Evolutionary conservation across 495 filamentous ascomycete genomes (phyloP).

Genomic region (Letharia lupina): DNA sequence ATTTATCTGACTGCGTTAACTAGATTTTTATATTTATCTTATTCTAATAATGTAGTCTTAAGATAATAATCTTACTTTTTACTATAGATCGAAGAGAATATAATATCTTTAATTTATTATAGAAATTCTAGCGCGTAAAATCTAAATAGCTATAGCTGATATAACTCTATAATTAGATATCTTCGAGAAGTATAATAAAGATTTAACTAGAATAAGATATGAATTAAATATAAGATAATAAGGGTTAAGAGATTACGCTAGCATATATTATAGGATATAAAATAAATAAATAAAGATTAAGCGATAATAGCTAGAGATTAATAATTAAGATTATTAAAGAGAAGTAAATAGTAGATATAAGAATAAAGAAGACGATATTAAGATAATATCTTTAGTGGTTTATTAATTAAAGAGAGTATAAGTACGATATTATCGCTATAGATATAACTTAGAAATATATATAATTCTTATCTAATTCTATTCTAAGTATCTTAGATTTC

Average conservation of each 20-base stretch:
- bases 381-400: background rate
- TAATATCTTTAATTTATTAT: background rate
- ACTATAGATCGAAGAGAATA: background rate
- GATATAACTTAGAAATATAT: background rate
- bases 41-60: background rate
- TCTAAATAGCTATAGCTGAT: background rate
- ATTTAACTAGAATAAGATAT: background rate
- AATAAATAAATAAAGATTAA: slow-evolving; percentile 5
- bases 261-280: background rate
- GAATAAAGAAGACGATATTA: background rate
- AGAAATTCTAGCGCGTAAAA: background rate
- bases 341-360: background rate
- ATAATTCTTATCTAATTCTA: background rate
- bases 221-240: background rate
- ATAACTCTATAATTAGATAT: background rate
- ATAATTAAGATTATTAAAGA: background rate
- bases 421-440: background rate
- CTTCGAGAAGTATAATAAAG: background rate
- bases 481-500: background rate
- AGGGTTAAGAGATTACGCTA: slow-evolving; percentile 1
- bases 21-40: background rate
- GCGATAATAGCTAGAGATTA: background rate
- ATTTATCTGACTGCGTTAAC: background rate
- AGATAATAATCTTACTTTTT: slow-evolving; percentile 7
- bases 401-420: background rate